phyloP scores from a whole-genome alignment of 805 yeast species.

The Pichia eremophila region DNA sequence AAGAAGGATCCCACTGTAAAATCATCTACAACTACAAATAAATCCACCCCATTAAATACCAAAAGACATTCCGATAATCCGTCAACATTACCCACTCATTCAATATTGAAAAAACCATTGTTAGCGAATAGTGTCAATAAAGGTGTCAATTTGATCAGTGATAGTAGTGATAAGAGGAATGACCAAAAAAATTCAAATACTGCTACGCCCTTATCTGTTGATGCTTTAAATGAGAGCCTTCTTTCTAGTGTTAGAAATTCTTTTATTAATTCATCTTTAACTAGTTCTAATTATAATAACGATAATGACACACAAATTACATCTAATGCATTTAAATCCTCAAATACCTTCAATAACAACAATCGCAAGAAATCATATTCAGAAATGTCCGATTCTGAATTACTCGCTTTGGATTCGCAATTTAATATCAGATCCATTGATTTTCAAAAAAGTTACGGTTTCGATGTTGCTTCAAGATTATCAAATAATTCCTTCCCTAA shows the following conservation, averaged over 20 bases:
- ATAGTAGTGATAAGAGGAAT: background rate
- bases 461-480: conserved; percentile 7
- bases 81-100: background rate
- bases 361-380: conserved; percentile 36
- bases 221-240: too few species aligned
- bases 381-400: conserved; percentile 45
- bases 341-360: conserved; percentile 8
- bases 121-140: background rate
- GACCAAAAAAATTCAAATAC: too few species aligned
- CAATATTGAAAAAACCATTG: background rate
- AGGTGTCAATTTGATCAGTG: background rate
- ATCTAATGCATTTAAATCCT: conserved; percentile 10
- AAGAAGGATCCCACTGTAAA: too few species aligned
- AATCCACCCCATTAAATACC: background rate
- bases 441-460: conserved; percentile 23
- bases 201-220: too few species aligned
- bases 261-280: background rate
- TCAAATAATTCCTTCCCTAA: conserved; percentile 9
- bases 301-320: background rate
- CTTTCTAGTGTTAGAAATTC: too few species aligned
- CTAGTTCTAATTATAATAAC: background rate
- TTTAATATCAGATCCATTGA: conserved; percentile 32
- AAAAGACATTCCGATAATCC: background rate
- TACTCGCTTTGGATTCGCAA: conserved; percentile 46
- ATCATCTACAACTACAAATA: too few species aligned